Percentiles rank a stretch among this genome's conserved stretches.
These are phyloP conservation scores for Alternaria ethzedia DNA, from an alignment of 2,329 filamentous ascomycete genomes.

Conservation along the genomic window DNA sequence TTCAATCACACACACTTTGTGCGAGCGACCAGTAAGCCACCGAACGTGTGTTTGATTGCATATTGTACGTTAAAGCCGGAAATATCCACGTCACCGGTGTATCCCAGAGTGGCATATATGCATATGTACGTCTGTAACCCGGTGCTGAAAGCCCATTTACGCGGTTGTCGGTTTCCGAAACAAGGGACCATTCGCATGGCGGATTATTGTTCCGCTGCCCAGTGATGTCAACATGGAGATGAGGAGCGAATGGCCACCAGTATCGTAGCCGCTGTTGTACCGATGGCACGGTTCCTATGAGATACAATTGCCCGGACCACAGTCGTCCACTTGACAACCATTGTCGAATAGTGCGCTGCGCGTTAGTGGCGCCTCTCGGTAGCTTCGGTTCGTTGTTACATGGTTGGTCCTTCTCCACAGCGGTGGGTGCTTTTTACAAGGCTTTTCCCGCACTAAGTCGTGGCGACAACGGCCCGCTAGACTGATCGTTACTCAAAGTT, in stretches of 20 bases:
- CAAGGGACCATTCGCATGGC: conserved; percentile 3
- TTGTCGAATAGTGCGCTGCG: conserved; percentile 9
- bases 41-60: conserved; percentile 8
- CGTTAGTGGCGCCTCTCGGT: conserved; percentile 12
- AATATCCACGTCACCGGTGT: conserved; percentile 9
- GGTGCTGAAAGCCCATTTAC: neutral
- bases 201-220: conserved; percentile 16
- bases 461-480: conserved; percentile 32
- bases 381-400: conserved; percentile 7
- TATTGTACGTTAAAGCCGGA: neutral
- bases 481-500: conserved; percentile 20
- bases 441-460: conserved; percentile 29
- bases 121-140: conserved; percentile 5
- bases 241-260: neutral
- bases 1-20: conserved; percentile 7
- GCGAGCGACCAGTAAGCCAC: conserved; percentile 12
- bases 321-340: conserved; percentile 13
- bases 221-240: conserved; percentile 1
- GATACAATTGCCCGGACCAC: conserved; percentile 7
- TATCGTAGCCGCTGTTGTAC: conserved; percentile 9
- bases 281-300: conserved; percentile 15
- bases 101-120: conserved; percentile 6
- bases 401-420: conserved; percentile 3
- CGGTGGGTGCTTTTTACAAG: conserved; percentile 18
- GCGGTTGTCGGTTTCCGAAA: conserved; percentile 12